Percentiles rank a stretch among this genome's conserved stretches.
These are phyloP conservation scores for Plantago major DNA, from an alignment of 257 asterid species.

Conservation along the genomic window DNA sequence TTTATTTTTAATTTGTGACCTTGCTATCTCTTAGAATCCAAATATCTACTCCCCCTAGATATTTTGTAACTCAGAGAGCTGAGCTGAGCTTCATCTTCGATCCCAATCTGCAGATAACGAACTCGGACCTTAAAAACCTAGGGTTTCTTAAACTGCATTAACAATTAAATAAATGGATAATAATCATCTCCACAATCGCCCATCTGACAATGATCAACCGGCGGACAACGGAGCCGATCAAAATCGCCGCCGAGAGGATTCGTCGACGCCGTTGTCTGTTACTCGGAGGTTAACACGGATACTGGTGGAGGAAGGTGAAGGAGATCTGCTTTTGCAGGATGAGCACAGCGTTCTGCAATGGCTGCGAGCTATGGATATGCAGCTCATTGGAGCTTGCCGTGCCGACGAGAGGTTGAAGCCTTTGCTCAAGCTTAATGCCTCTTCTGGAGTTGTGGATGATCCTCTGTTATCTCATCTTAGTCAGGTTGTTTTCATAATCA, in stretches of 20 bases:
- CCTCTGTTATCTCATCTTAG: conserved; percentile 64
- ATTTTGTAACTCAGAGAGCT: too few species aligned
- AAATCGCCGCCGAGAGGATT: too few species aligned
- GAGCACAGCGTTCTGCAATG: conserved; percentile 56
- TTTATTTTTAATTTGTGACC: too few species aligned
- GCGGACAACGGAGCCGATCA: conserved; percentile 39
- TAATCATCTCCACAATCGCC: conserved; percentile 42
- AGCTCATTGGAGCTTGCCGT: conserved; percentile 93
- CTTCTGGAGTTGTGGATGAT: conserved; percentile 73
- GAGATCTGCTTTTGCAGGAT: conserved; percentile 47
- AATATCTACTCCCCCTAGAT: too few species aligned
- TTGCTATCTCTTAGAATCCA: too few species aligned
- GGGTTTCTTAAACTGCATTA: neutral
- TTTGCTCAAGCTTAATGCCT: conserved; percentile 65
- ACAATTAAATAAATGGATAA: conserved; percentile 33
- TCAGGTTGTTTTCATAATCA: conserved; percentile 41
- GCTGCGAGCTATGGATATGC: conserved; percentile 81
- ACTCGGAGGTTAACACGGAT: conserved; percentile 40
- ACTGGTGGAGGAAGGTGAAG: conserved; percentile 49
- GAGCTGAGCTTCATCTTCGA: too few species aligned
- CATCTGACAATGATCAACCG: conserved; percentile 4
- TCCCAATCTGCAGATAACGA: too few species aligned
- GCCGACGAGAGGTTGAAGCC: conserved; percentile 97
- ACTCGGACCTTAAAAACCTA: too few species aligned
- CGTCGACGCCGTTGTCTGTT: conserved; percentile 8